Conservation (phyloP, 2,329 filamentous ascomycete species). For the Sarocladiaceae sp. region DNA sequence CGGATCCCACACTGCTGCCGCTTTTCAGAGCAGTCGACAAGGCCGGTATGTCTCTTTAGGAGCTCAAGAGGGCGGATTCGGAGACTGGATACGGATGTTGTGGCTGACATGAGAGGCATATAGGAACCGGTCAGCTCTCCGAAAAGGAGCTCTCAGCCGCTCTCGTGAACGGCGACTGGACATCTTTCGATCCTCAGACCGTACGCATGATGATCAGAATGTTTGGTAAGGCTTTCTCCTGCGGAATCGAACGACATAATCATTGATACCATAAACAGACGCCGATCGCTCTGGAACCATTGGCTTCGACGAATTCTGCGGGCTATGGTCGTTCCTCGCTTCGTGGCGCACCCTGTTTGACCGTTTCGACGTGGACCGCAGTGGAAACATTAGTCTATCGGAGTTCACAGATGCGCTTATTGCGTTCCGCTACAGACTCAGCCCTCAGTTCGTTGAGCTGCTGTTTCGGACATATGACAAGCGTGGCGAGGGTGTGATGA, state of each 20-base stretch:
- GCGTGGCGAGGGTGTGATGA: constrained; percentile 65
- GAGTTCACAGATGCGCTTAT: constrained; percentile 91
- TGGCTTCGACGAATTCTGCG: constrained; percentile 93
- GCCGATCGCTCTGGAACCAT: constrained; percentile 84
- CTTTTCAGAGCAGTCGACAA: constrained; percentile 91
- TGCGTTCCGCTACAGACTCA: constrained; percentile 90
- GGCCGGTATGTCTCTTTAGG: constrained; percentile 49
- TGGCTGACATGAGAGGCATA: constrained; percentile 11
- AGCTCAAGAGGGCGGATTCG: constrained; percentile 8
- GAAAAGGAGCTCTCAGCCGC: constrained; percentile 84
- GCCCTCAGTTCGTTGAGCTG: constrained; percentile 74
- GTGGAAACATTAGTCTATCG: constrained; percentile 76
- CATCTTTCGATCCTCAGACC: constrained; percentile 87
- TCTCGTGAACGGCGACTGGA: constrained; percentile 95
- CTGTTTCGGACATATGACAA: constrained; percentile 90
- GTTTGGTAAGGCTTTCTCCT: no score
- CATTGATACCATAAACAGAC: no score
- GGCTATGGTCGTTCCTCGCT: constrained; percentile 91
- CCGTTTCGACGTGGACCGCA: constrained; percentile 84
- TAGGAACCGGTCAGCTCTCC: constrained; percentile 74
- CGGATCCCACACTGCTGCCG: constrained; percentile 73
- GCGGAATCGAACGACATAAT: no score
- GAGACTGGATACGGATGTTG: constrained; percentile 1
- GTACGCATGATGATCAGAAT: constrained; percentile 99
- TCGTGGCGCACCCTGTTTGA: constrained; percentile 95